These are phyloP conservation scores for Hysterangium stoloniferum DNA, from an alignment of 768 basidiomycete species.

Conservation along the genomic window DNA sequence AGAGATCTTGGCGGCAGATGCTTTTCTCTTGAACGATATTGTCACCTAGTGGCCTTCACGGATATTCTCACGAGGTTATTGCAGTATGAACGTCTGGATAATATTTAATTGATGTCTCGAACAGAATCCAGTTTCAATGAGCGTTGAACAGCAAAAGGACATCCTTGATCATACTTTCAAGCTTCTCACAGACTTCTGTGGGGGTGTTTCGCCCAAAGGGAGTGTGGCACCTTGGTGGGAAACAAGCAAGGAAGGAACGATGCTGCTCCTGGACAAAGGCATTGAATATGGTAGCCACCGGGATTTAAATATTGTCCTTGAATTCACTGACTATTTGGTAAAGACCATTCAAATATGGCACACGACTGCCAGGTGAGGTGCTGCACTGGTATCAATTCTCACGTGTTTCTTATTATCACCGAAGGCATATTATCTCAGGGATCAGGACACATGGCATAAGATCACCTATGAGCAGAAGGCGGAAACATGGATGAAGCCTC, in stretches of 20 bases:
- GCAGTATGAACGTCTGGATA: background rate
- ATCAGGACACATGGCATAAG: slow-evolving; percentile 65
- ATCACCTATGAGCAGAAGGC: slow-evolving; percentile 57
- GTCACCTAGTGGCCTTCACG: slow-evolving; percentile 49
- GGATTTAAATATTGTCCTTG: background rate
- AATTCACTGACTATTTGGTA: background rate
- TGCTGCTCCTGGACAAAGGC: slow-evolving; percentile 59
- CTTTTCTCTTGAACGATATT: background rate
- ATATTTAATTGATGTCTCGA: background rate
- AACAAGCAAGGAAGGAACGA: slow-evolving; percentile 55
- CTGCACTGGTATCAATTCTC: background rate
- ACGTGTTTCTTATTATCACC: background rate
- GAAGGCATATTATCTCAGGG: slow-evolving; percentile 60
- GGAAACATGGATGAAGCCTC: slow-evolving; percentile 67
- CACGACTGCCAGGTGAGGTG: slow-evolving; percentile 33
- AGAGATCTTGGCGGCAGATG: slow-evolving; percentile 12
- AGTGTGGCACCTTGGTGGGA: slow-evolving; percentile 81
- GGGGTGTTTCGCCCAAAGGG: slow-evolving; percentile 50
- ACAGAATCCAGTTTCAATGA: slow-evolving; percentile 55
- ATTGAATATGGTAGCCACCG: slow-evolving; percentile 55
- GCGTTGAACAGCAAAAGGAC: slow-evolving; percentile 59
- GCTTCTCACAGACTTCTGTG: slow-evolving; percentile 59
- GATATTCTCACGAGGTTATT: slow-evolving; percentile 62
- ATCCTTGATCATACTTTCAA: slow-evolving; percentile 59
- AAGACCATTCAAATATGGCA: slow-evolving; percentile 52